Base-by-base conservation (phyloP, 228 moss, liverwort and hornwort genomes). In the Sphagnum magellanicum region DNA sequence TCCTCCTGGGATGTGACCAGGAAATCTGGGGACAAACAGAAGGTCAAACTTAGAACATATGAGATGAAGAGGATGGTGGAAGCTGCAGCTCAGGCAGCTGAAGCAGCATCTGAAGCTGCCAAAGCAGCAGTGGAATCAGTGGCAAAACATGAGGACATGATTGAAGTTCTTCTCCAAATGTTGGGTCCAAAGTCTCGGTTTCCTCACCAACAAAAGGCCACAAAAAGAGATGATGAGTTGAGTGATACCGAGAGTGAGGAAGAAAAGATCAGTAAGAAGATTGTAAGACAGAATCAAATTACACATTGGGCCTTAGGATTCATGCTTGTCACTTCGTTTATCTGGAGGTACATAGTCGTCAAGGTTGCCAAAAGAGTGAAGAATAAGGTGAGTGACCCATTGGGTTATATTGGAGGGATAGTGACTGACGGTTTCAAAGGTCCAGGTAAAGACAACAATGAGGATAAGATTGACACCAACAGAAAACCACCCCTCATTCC, bases 291-390 rank as follows among this genome's bases (percentile, higher is more conserved):
- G 69, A 93, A 93, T 74, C 87, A 77, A 6, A 70, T 79, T 8
- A 97, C 97, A 50, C 97, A 97, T 60, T 85, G 88, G 74, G 79
- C 85, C 68, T 79, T 97, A 48, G 97, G 93, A 15, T 53, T 97
- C 48, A 97, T 97, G 68, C 73, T 97, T 61, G 90, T 91, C 46
- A 84, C 97, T 0, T 78, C 91, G 6, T 78, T 88, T 11, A 68
- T 93, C 16, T 97, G 97, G 97, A 84, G 90, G 50, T 88, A 74
- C 64, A 78, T 84, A 10, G 83, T 90, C 16, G 88, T 93, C n/a
- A 89, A 90, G 75, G 84, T 83, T 9, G 88, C 46, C 12, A 86
- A 77, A 75, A 85, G 75, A 61, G 76, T 93, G 75, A 84, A 72
- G 70, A 72, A 66, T 50, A 86, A 83, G 67, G 83, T 97, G 10